phyloP scores from a whole-genome alignment of 371 early-diverging fungal species.

The Chytridiales sp. region DNA sequence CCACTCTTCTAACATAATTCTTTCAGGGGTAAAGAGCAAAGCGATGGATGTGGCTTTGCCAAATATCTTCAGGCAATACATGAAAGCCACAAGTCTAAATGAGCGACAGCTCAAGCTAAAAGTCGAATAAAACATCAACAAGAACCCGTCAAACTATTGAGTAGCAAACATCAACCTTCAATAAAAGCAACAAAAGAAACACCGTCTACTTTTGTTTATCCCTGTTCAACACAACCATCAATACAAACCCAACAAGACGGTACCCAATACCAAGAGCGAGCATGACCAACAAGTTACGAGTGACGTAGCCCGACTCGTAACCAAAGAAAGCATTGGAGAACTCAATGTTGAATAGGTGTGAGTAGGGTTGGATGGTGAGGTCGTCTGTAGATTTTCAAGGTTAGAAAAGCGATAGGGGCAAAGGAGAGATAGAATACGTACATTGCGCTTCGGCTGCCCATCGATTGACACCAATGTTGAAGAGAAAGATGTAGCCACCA shows the following conservation, averaged over 20 bases:
- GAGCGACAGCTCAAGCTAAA: too few relatives aligned
- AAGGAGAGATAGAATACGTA: too few relatives aligned
- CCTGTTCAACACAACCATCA: slow-evolving; percentile 38
- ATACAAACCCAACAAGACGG: slow-evolving; percentile 38
- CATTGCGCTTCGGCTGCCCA: slow-evolving; percentile 41
- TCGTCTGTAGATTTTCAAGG: slow-evolving; percentile 28
- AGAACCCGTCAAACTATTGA: too few relatives aligned
- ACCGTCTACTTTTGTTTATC: slow-evolving; percentile 47
- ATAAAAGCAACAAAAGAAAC: too few relatives aligned
- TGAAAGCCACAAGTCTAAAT: too few relatives aligned
- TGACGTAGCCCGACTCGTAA: slow-evolving; percentile 17
- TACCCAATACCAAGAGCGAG: slow-evolving; percentile 33
- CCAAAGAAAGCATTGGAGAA: slow-evolving; percentile 15
- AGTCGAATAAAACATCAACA: too few relatives aligned
- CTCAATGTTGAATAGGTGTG: slow-evolving; percentile 16
- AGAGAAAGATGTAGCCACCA: slow-evolving; percentile 28
- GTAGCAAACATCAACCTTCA: too few relatives aligned
- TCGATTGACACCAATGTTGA: slow-evolving; percentile 33
- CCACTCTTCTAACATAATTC: too few relatives aligned
- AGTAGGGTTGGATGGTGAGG: too few relatives aligned
- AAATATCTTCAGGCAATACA: too few relatives aligned
- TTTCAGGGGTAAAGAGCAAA: too few relatives aligned
- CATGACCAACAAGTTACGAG: slow-evolving; percentile 27
- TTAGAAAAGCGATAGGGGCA: slow-evolving; percentile 22
- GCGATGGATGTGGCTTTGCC: too few relatives aligned